These are phyloP conservation scores for Moricandia moricandioides DNA, from an alignment of 345 rosid genomes.

Conservation along the genomic window DNA sequence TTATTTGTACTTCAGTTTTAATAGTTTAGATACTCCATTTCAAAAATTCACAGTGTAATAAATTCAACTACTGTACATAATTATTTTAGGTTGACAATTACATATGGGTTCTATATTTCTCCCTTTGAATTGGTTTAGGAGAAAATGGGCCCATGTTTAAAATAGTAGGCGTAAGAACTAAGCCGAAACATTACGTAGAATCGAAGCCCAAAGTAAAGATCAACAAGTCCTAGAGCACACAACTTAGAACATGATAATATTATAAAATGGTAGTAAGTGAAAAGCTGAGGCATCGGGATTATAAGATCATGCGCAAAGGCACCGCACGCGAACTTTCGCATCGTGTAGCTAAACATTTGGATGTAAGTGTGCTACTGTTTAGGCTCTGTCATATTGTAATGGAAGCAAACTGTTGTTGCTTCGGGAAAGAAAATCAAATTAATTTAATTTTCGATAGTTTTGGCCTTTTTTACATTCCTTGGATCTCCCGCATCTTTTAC, in stretches of 20 bases:
- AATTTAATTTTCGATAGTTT: background rate
- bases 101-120: background rate
- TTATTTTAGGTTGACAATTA: background rate
- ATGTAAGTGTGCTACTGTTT: conserved; percentile 12
- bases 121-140: background rate
- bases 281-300: conserved; percentile 32
- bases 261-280: background rate
- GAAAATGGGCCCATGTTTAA: background rate
- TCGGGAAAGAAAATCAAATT: conserved; percentile 21
- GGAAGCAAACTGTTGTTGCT: conserved; percentile 24
- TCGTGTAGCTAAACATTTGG: conserved; percentile 23
- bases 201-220: conserved; percentile 4
- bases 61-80: background rate
- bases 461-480: conserved; percentile 16
- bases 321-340: conserved; percentile 56
- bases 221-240: conserved; percentile 15
- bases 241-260: background rate
- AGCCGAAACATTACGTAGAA: background rate
- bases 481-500: conserved; percentile 31
- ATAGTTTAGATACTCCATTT: no score
- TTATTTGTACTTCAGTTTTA: no score
- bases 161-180: background rate
- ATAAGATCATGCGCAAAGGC: conserved; percentile 31
- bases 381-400: conserved; percentile 18
- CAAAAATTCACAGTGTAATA: background rate